A percentile compares a stretch with the other conserved stretches of the same genome.
These are phyloP conservation scores for Agapanthus africanus DNA, from an alignment of 106 monocot genomes.

Conservation along the genomic window DNA sequence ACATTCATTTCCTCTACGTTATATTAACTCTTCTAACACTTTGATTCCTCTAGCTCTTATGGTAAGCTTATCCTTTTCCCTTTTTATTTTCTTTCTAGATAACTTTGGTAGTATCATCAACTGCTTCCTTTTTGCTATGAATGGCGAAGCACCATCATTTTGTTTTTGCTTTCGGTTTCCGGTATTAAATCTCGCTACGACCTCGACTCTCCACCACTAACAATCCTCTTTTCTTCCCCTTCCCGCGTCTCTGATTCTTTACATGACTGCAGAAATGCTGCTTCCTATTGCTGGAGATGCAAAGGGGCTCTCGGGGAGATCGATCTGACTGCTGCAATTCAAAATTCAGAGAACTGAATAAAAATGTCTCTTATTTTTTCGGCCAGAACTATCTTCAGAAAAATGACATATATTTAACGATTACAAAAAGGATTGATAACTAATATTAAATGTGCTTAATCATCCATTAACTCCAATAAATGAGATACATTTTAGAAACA, in stretches of 20 bases:
- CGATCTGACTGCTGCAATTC: slow-evolving; percentile 25
- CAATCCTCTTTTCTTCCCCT: not conserved
- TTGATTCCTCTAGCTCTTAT: too few relatives aligned
- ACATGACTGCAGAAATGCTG: slow-evolving; percentile 24
- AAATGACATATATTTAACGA: not conserved
- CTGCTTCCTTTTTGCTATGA: too few relatives aligned
- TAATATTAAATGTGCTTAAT: too few relatives aligned
- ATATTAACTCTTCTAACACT: too few relatives aligned
- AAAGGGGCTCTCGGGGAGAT: slow-evolving; percentile 60
- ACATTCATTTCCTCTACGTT: too few relatives aligned
- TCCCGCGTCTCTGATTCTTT: slow-evolving; percentile 12
- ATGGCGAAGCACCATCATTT: slow-evolving; percentile 3
- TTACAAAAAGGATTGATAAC: not conserved
- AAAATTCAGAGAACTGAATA: not conserved
- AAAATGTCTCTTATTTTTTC: too few relatives aligned
- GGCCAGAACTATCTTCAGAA: not conserved
- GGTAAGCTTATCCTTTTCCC: too few relatives aligned
- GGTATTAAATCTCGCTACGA: not conserved
- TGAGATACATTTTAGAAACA: too few relatives aligned
- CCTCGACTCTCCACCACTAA: not conserved
- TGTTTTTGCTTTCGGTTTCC: not conserved
- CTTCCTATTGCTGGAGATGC: slow-evolving; percentile 20
- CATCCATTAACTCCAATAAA: too few relatives aligned
- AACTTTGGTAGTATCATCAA: too few relatives aligned
- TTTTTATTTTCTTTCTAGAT: too few relatives aligned